Evolutionary conservation across 345 rosid species (phyloP), one percentile per base, ranked within the genome.

Genomic region (Brassica cretica): DNA sequence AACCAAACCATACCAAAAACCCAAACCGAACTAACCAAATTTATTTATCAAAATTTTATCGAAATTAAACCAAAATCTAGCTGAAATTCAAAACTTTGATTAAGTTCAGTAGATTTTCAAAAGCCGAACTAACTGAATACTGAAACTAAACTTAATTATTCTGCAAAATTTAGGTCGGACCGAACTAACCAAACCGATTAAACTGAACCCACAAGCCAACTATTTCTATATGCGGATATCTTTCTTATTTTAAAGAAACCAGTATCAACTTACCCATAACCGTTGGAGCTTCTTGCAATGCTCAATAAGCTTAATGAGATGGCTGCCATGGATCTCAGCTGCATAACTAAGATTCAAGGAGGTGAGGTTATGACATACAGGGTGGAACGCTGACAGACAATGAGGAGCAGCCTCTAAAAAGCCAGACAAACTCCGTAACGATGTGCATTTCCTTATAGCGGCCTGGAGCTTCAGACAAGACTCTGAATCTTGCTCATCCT

Each of bases 311-410:
- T 85, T 89, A 8, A 82, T 87, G 25, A 91, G 90, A 61, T 88
- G 88, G 77, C 75, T 79, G 29, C 93, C 87, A 59, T 76, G 84
- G 83, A 93, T 85, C 30, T 94, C 99, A 0, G 92, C 86, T 2
- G 98, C 97, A 69, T 93, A 95, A 66, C 99, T 95, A 53, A 95
- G 87, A 77, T 95, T 95, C 87, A 95, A 82, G 44, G 87, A 84
- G 51, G 87, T 85, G 72, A 95, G 84, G 60, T 84, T 85, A 12
- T 82, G 77, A 39, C 99, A 93, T 19, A 93, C 73, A 2, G 85
- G 84, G 80, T 90, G 82, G 68, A 95, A 84, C 14, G 93, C 90
- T 0, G 88, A 60, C 67, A 91, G 88, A 72, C 93, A 90, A 19
- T 39, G 77, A 9, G 91, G 87, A 73, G 90, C 85, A 68, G 86